These are phyloP conservation scores for Endotrypanum monterogeii DNA, from an alignment of 208 protist genomes.

Conservation along the genomic window DNA sequence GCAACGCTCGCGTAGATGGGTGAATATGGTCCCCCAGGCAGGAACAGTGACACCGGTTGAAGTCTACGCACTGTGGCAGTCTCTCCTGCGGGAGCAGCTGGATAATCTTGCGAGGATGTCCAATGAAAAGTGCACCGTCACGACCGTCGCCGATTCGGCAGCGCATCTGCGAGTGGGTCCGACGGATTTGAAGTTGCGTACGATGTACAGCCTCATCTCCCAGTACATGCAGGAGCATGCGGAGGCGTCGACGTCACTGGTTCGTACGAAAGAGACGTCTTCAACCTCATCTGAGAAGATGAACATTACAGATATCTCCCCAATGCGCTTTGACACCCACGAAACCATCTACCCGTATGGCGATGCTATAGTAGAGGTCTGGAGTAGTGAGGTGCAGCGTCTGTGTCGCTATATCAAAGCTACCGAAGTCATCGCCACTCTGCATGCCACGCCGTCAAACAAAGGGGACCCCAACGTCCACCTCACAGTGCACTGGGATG, in stretches of 20 bases:
- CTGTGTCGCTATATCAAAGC: constrained; percentile 73
- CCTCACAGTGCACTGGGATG: constrained; percentile 67
- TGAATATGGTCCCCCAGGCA: constrained; percentile 27
- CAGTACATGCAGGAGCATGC: constrained; percentile 24
- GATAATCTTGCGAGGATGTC: not conserved
- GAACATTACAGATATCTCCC: not conserved
- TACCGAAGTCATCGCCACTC: constrained; percentile 62
- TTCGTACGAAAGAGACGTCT: not conserved
- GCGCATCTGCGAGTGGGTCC: not conserved
- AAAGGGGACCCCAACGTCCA: constrained; percentile 8
- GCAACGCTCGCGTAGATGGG: constrained; percentile 22
- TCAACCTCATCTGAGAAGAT: not conserved
- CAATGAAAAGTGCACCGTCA: not conserved
- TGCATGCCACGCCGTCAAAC: constrained; percentile 40
- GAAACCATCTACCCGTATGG: constrained; percentile 31
- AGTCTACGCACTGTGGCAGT: constrained; percentile 27
- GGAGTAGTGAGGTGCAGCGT: constrained; percentile 51
- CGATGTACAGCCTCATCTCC: constrained; percentile 12
- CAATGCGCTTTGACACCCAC: constrained; percentile 33
- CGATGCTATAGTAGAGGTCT: constrained; percentile 74
- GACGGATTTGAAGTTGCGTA: constrained; percentile 5
- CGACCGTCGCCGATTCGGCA: not conserved
- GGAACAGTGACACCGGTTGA: constrained; percentile 19
- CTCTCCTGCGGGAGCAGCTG: constrained; percentile 15
- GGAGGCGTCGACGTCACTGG: constrained; percentile 18